Base-by-base conservation (phyloP, 805 yeast species). In the Wickerhamomyces sydowiorum region DNA sequence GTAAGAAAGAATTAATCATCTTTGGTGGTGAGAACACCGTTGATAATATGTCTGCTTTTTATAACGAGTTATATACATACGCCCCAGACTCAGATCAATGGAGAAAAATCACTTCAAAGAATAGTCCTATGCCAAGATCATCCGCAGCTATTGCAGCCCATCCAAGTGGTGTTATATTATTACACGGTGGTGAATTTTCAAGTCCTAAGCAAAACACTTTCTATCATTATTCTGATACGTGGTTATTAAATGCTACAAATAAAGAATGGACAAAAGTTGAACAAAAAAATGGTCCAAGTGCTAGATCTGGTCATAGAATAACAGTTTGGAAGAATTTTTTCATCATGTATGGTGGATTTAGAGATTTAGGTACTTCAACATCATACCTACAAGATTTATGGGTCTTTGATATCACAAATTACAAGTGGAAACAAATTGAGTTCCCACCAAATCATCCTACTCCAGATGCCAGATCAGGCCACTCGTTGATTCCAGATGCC, bases 151-250 rank as follows among this genome's bases (percentile, higher is more conserved):
- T 90, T 87, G 82, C 90, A 47, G 82, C 86, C 1, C 98, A 91
- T 62, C 96, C 96, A 1, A 78, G 89, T 2, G 98, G 98, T 10
- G 68, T 90, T 2, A 75, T 87, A 22, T 61, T 91, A 45, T 64
- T 91, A 70, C 93, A 88, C 65, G 99, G 98, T 38, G 99, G 99
- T 54, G 99, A 91, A 64, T 91, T 93, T 54, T 86, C 96, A 2
- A 86, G 96, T 14, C 98, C 98, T 4, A 91, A 91, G 54, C 99
- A 91, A 61, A 79, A 87, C 39, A 88, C 96, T 0, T 91, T 91
- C 63, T 93, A 93, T 61, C 99, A 91, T 63, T 91, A 87, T 60
- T 91, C 96, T 15, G 99, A 91, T 58, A 84, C 96, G 4, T 91
- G 99, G 99, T 72, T 91, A 37, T 67, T 91, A 45, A 98, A 93